phyloP scores from a whole-genome alignment of 2,329 filamentous ascomycete species.

The Nannizzia gypsea region DNA sequence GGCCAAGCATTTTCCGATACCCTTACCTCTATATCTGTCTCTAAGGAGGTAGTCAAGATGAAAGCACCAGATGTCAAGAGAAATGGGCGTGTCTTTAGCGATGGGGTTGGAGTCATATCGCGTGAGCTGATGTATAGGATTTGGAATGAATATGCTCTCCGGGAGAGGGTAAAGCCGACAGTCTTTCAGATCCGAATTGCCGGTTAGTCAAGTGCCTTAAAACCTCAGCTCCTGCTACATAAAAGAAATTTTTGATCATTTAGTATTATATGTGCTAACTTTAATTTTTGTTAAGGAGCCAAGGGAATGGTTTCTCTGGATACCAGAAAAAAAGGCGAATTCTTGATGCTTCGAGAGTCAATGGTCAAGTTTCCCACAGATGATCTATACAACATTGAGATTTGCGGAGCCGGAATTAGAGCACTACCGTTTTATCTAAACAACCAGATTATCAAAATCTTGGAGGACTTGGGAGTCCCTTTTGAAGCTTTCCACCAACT shows the following conservation, averaged over 20 bases:
- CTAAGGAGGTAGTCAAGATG: conserved; percentile 15
- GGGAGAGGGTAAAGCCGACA: conserved; percentile 18
- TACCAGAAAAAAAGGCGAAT: conserved; percentile 43
- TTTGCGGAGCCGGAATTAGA: conserved; percentile 43
- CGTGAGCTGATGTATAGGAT: conserved; percentile 47
- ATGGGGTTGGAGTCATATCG: conserved; percentile 68
- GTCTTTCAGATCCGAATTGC: conserved; percentile 60
- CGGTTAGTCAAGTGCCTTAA: conserved; percentile 27
- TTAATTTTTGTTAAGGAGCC: conserved; percentile 36
- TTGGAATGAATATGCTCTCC: conserved; percentile 34
- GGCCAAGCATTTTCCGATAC: conserved; percentile 66
- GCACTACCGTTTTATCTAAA: conserved; percentile 63
- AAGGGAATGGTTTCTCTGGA: conserved; percentile 74
- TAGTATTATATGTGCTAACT: background rate
- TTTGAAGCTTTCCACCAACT: conserved; percentile 49
- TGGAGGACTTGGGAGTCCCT: conserved; percentile 62
- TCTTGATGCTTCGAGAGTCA: conserved; percentile 54
- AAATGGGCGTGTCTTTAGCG: conserved; percentile 56
- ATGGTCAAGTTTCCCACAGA: conserved; percentile 75
- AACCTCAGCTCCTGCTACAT: background rate
- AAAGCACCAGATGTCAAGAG: conserved; percentile 24
- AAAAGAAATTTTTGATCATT: background rate
- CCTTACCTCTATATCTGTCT: conserved; percentile 47
- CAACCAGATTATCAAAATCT: conserved; percentile 69
- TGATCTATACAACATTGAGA: conserved; percentile 18